Evolutionary conservation across 2,329 filamentous ascomycete genomes (phyloP).

Genomic region (Colletotrichum tamarilloi): DNA sequence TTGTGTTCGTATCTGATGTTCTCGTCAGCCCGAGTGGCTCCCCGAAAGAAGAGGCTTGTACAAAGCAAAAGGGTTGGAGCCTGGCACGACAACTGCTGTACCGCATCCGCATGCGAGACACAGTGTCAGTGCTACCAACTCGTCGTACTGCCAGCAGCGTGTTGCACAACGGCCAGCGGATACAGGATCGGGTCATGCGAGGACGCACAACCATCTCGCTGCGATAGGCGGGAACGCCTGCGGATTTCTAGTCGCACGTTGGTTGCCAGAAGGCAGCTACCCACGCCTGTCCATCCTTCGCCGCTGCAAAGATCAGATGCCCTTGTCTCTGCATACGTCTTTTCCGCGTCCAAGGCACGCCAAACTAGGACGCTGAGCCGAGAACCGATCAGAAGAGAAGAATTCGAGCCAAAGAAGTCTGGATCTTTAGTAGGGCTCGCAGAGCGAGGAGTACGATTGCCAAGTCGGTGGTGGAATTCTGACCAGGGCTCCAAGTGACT

Average conservation of each 20-base stretch:
- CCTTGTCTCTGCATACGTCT: conserved; percentile 9
- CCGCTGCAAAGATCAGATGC: conserved; percentile 1
- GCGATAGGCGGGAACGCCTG: conserved; percentile 46
- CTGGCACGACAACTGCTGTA: conserved; percentile 50
- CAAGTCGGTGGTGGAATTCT: conserved; percentile 1
- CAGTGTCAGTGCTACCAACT: conserved; percentile 44
- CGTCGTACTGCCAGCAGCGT: conserved; percentile 58
- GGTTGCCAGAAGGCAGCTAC: conserved; percentile 48
- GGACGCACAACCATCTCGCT: conserved; percentile 47
- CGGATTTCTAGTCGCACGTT: conserved; percentile 48
- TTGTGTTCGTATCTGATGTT: conserved; percentile 66
- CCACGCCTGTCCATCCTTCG: conserved; percentile 42
- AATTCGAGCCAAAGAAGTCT: conserved; percentile 1
- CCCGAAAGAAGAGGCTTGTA: conserved; percentile 26
- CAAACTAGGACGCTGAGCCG: conserved; percentile 6
- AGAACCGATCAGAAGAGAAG: neutral
- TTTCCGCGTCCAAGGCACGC: neutral
- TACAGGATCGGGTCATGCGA: conserved; percentile 52
- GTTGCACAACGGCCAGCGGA: conserved; percentile 55
- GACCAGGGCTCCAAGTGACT: conserved; percentile 7
- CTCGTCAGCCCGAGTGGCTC: conserved; percentile 39
- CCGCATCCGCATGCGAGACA: conserved; percentile 48
- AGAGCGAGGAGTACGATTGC: neutral
- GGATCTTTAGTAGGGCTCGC: conserved; percentile 5
- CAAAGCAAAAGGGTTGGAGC: conserved; percentile 41